Evolutionary conservation across 805 yeast species (phyloP), one percentile per base, ranked within the genome.

Genomic region (Zygotorulaspora chibaensis): DNA sequence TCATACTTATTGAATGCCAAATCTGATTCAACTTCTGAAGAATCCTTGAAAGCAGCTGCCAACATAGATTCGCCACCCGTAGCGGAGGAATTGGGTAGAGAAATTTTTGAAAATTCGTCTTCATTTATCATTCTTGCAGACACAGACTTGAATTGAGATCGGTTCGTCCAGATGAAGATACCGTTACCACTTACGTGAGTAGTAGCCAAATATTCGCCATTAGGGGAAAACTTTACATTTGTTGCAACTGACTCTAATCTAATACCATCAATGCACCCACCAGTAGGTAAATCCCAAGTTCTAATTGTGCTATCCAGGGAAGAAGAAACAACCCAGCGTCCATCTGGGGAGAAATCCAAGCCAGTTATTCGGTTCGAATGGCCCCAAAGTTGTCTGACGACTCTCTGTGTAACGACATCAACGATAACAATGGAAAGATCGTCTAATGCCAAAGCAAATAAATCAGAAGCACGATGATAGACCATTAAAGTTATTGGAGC

Each of bases 261-360:
- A 13, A 91, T 81, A 51, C 96, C 97, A 69, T 93, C 99, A 46
- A 93, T 88, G 66, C 98, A 91, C 1, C 90, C 87, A 40, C 99
- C 98, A 1, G 96, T 85, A 35, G 98, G 98, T 48, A 93, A 76
- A 65, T 93, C 98, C 98, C 98, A 93, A 0, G 96, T 88, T 59
- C 99, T 79, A 40, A 93, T 73, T 0, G 98, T 89, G 2, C 87
- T 75, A 62, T 93, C 99, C 49, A 89, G 71, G 0, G 89, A 76
- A 1, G 87, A 81, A 18, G 93, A 80, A 8, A 93, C 81, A 29
- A 93, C 70, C 97, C 98, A 93, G 63, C 97, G 80, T 29, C 97
- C 98, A 63, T 90, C 91, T 3, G 96, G 95, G 3, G 95, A 83
- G 61, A 93, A 91, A 63, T 87, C 97, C 63, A 91, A 66, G 1